These are phyloP conservation scores for Polygonum maritimum DNA, from an alignment of 148 eudicot genomes.

Conservation along the genomic window DNA sequence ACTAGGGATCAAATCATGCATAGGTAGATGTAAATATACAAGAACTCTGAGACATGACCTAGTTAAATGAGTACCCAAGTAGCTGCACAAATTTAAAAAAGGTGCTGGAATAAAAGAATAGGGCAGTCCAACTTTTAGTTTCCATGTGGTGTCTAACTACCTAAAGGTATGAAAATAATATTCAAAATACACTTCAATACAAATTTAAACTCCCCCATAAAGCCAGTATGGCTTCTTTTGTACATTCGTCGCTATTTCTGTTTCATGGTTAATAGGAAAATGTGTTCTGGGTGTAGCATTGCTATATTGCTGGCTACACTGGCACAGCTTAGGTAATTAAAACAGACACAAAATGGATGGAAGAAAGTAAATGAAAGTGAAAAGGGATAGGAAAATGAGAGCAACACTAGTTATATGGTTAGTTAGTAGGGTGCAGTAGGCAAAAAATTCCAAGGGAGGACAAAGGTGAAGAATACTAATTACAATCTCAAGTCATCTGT, in stretches of 20 bases:
- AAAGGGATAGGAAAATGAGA: neutral
- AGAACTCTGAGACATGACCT: neutral
- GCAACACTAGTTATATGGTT: no score
- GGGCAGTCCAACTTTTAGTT: neutral
- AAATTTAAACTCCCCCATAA: neutral
- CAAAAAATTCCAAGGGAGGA: neutral
- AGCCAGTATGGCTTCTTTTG: neutral
- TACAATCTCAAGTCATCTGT: neutral
- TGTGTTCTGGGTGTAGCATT: no score
- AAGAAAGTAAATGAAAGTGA: neutral
- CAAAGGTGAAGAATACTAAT: neutral
- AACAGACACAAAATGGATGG: neutral
- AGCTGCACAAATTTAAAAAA: neutral
- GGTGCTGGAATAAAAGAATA: neutral
- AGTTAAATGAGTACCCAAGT: neutral
- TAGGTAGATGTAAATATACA: neutral
- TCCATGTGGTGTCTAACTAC: neutral
- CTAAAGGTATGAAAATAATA: neutral
- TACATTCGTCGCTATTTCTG: neutral
- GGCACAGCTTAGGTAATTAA: neutral
- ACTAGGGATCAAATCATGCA: neutral
- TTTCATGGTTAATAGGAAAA: neutral
- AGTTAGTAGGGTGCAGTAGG: neutral
- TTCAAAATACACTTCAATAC: neutral
- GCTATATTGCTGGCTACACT: no score